Evolutionary conservation across 2,329 filamentous ascomycete genomes (phyloP).

Genomic region (Fusarium pininemorale): DNA sequence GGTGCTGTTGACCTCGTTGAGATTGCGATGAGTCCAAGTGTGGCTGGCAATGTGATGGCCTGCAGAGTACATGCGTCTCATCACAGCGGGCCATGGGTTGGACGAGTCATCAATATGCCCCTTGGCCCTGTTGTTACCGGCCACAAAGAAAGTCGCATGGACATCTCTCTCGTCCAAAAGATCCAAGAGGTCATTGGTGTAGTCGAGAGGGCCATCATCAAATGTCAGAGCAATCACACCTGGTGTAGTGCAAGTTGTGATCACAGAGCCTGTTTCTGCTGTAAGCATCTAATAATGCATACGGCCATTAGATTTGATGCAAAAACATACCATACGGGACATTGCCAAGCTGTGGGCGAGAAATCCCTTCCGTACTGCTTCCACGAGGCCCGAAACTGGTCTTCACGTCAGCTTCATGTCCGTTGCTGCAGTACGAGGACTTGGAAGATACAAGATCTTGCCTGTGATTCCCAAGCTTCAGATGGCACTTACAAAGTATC

Average conservation of each 20-base stretch:
- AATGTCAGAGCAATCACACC: conserved; percentile 56
- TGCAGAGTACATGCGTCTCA: conserved; percentile 52
- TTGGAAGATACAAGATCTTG: not conserved
- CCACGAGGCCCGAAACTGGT: conserved; percentile 47
- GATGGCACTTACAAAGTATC: conserved; percentile 52
- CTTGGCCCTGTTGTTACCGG: conserved; percentile 54
- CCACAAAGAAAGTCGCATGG: conserved; percentile 55
- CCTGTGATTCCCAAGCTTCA: not conserved
- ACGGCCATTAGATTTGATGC: not conserved
- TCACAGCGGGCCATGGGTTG: conserved; percentile 48
- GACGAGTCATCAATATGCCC: conserved; percentile 51
- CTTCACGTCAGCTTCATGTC: conserved; percentile 17
- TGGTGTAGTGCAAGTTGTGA: conserved; percentile 49
- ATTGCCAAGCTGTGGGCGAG: conserved; percentile 45
- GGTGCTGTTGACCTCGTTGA: conserved; percentile 49
- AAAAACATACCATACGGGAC: conserved; percentile 50
- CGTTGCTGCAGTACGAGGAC: not conserved
- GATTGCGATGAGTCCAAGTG: conserved; percentile 58
- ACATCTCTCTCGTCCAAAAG: conserved; percentile 44
- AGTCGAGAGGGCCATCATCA: conserved; percentile 57
- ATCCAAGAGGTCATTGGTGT: conserved; percentile 54
- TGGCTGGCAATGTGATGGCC: conserved; percentile 59
- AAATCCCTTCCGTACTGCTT: conserved; percentile 43
- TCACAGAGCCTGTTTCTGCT: conserved; percentile 41
- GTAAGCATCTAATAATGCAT: conserved; percentile 29